Conservation (phyloP, 1,284 basidiomycete species). For the Fistulinella cinereoalba region DNA sequence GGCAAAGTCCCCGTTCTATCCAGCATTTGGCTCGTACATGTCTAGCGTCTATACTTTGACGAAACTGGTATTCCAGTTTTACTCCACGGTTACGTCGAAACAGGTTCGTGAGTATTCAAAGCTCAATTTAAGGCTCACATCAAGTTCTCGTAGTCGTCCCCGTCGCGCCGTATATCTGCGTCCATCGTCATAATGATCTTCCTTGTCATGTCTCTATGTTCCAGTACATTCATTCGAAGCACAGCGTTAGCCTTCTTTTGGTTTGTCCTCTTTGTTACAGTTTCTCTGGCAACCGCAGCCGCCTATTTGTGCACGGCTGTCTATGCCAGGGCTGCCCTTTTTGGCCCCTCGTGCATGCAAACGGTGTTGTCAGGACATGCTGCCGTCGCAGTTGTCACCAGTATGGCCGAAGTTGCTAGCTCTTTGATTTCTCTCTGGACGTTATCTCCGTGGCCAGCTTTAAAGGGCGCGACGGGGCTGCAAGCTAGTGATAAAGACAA, state of each 20-base stretch:
- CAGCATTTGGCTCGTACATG: constrained; percentile 70
- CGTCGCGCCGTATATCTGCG: constrained; percentile 47
- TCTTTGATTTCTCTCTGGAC: constrained; percentile 52
- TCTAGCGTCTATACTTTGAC: constrained; percentile 61
- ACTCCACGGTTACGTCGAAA: constrained; percentile 65
- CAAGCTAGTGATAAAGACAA: constrained; percentile 28
- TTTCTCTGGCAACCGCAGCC: constrained; percentile 57
- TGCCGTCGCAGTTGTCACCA: constrained; percentile 68
- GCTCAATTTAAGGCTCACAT: constrained; percentile 29
- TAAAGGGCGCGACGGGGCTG: background rate
- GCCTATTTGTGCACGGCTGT: constrained; percentile 68
- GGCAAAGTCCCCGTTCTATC: constrained; percentile 48
- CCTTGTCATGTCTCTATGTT: constrained; percentile 52
- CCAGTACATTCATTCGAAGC: constrained; percentile 55
- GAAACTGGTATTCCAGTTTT: constrained; percentile 65
- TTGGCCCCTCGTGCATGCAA: constrained; percentile 65
- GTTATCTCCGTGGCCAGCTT: constrained; percentile 25
- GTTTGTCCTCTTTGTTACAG: constrained; percentile 60
- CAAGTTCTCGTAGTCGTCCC: constrained; percentile 34
- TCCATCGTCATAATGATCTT: constrained; percentile 43
- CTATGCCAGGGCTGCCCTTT: constrained; percentile 66
- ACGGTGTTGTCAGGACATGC: constrained; percentile 72
- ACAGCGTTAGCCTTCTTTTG: constrained; percentile 55
- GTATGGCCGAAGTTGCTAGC: constrained; percentile 63
- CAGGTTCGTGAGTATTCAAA: constrained; percentile 42